Evolutionary conservation across 345 rosid genomes (phyloP), one percentile per base, ranked within the genome.

Genomic region (Mallotus nudiflorus): DNA sequence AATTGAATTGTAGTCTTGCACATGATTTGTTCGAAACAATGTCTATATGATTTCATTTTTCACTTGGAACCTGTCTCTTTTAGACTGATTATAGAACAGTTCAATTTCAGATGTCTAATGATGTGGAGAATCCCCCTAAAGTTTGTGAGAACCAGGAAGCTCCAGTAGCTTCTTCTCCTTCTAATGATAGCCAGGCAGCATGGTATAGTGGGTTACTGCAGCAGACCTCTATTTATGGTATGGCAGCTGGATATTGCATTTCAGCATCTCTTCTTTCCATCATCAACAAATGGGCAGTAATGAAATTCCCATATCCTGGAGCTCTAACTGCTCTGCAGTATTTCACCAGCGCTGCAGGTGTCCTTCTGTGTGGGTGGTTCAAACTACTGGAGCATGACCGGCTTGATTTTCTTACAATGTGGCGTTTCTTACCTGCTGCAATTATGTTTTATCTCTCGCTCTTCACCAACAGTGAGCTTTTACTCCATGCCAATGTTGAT

Each of bases 251-350:
- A 4, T 95, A 95, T 72, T 92, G 99, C 73, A 74, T 92, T 70
- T 92, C 99, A 25, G 98, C 97, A 16, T 88, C 97, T 50, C 80
- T 95, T 63, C 94, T 92, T 57, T 95, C 98, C 15, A 90, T 92
- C 80, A 92, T 95, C 81, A 92, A 95, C 83, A 95, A 95, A 82
- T 92, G 97, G 98, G 98, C 99, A 12, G 73, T 95, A 71, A 95
- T 89, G 96, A 88, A 89, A 73, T 95, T 95, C 73, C 98, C 99
- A 37, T 92, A 89, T 66, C 99, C 99, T 0, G 98, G 98, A 39
- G 97, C 98, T 1, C 82, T 92, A 20, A 95, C 99, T 2, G 99
- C 98, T 22, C 72, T 92, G 67, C 96, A 95, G 76, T 92, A 95
- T 83, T 81, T 95, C 56, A 89, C 94, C 1, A 92, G 99, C 75